Conservation (phyloP, 495 filamentous ascomycete genomes). For the Penicillium odoratum region DNA sequence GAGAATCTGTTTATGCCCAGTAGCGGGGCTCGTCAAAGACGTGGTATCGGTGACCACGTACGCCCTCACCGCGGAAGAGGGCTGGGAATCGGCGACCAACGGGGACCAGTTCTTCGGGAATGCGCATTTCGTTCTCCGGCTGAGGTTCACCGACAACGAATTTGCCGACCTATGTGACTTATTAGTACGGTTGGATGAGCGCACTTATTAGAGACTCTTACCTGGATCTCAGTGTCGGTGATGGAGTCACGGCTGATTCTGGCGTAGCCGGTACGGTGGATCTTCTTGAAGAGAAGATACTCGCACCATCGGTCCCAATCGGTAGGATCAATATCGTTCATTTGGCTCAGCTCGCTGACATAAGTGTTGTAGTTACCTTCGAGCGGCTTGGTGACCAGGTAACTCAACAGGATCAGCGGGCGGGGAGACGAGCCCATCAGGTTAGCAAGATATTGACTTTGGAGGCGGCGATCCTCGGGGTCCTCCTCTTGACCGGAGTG, state of each 20-base stretch:
- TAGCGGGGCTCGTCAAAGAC: conserved; percentile 95
- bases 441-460: conserved; percentile 82
- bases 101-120: conserved; percentile 68
- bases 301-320: conserved; percentile 99
- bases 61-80: conserved; percentile 82
- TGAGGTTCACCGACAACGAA: conserved; percentile 80
- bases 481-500: conserved; percentile 99
- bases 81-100: conserved; percentile 81
- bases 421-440: conserved; percentile 83
- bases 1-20: conserved; percentile 37
- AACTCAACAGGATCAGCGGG: conserved; percentile 83
- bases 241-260: conserved; percentile 86
- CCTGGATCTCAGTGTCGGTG: conserved; percentile 96
- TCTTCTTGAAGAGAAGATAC: conserved; percentile 92
- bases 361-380: conserved; percentile 98
- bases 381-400: conserved; percentile 86
- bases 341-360: conserved; percentile 80
- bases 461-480: conserved; percentile 85
- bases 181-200: conserved; percentile 12
- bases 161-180: conserved; percentile 69
- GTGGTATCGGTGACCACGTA: conserved; percentile 89
- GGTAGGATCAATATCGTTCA: conserved; percentile 90
- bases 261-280: conserved; percentile 86
- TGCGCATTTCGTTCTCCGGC: conserved; percentile 55
- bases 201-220: conserved; percentile 32